These are phyloP conservation scores for Sanghuangporus baumii DNA, from an alignment of 1,284 basidiomycete genomes.

Conservation along the genomic window DNA sequence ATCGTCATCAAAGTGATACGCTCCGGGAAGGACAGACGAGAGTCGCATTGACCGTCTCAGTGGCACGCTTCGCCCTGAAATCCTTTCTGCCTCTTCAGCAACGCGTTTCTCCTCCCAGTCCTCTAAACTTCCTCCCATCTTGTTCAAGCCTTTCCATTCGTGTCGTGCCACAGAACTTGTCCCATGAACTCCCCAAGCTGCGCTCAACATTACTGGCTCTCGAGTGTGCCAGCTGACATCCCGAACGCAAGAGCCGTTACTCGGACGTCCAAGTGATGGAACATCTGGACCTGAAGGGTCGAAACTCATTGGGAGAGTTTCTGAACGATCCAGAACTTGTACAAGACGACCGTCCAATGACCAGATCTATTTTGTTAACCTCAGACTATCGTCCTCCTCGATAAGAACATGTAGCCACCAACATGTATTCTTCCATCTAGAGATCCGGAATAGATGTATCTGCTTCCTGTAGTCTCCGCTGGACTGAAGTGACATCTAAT, in stretches of 20 bases:
- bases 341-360: constrained; percentile 84
- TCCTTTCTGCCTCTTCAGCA: constrained; percentile 24
- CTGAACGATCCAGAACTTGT: constrained; percentile 79
- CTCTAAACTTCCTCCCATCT: constrained; percentile 61
- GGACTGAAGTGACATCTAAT: constrained; percentile 97
- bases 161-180: constrained; percentile 79
- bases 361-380: constrained; percentile 71
- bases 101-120: constrained; percentile 64
- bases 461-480: constrained; percentile 82
- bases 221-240: constrained; percentile 87
- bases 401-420: constrained; percentile 24
- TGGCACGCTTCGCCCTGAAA: background rate
- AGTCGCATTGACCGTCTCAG: background rate
- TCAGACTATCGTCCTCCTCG: constrained; percentile 1
- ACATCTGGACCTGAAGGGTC: constrained; percentile 59
- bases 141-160: constrained; percentile 89
- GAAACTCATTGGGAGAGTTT: constrained; percentile 65
- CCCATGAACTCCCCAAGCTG: constrained; percentile 70
- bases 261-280: constrained; percentile 20
- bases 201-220: constrained; percentile 89
- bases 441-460: constrained; percentile 93
- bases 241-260: constrained; percentile 59
- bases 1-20: constrained; percentile 1
- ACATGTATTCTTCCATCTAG: constrained; percentile 82
- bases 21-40: background rate